Evolutionary conservation across 345 rosid species (phyloP), one percentile per base, ranked within the genome.

Genomic region (Psidium friedrichsthalianum): DNA sequence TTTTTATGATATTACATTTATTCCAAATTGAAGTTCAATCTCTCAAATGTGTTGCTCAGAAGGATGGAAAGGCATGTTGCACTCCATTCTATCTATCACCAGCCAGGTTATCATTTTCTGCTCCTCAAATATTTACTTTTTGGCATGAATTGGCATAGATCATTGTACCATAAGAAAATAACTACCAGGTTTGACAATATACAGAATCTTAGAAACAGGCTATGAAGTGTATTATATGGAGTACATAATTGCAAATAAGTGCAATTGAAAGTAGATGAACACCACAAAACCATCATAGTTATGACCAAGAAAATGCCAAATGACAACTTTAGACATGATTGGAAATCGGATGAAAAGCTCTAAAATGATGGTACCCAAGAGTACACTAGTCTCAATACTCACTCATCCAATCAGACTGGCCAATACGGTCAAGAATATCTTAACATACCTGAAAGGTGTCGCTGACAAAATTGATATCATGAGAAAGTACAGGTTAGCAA

Each of bases 401-500:
- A 69, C 78, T 69, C 83, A 53, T 27, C 14, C 83, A 52, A 51
- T 53, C 44, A 83, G 15, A 51, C 61, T 1, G 22, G 78, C 47
- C 47, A 69, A 12, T 69, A 69, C 21, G 44, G 44, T 36, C 80
- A 61, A 56, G 64, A 52, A 78, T 78, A 25, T 86, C 55, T 78
- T 82, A 51, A 83, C 84, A 76, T 93, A 96, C 99, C 99, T 98
- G 90, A 96, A 95, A 53, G 99, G 99, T 59, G 99, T 96, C 88
- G 95, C 92, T 7, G 99, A 98, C 87, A 98, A 92, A 89, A 95
- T 94, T 56, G 99, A 96, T 85, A 98, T 96, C 90, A 94, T 91
- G 86, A 98, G 96, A 88, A 98, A 96, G 94, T 98, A 98, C 80
- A 93, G 90, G 89, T 98, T 98, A 29, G 99, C 99, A 83, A 98